These are phyloP conservation scores for Maudiozyma serrabonitensis DNA, from an alignment of 805 yeast genomes.

Conservation along the genomic window DNA sequence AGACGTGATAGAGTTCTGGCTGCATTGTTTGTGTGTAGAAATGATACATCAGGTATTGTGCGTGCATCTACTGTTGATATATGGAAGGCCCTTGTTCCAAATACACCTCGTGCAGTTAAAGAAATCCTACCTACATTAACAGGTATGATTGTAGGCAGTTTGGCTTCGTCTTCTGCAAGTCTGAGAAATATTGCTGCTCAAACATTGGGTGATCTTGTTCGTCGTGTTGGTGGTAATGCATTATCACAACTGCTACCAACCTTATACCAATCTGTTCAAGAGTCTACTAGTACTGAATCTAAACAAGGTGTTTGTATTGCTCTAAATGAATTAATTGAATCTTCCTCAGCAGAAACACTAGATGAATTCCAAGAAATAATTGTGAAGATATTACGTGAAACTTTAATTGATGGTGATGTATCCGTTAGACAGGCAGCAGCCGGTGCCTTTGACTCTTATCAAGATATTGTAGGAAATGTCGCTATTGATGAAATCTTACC, in stretches of 20 bases:
- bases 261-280: conserved; percentile 51
- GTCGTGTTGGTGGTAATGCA: conserved; percentile 86
- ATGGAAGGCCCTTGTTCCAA: conserved; percentile 94
- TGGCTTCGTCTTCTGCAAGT: conserved; percentile 72
- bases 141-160: conserved; percentile 63
- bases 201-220: conserved; percentile 88
- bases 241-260: conserved; percentile 79
- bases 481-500: conserved; percentile 90
- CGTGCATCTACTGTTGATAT: conserved; percentile 85
- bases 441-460: conserved; percentile 78
- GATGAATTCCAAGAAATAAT: conserved; percentile 56
- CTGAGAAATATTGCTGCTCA: conserved; percentile 86
- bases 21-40: conserved; percentile 85
- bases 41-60: conserved; percentile 80
- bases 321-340: conserved; percentile 69
- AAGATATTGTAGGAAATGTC: conserved; percentile 67
- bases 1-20: conserved; percentile 83
- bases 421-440: conserved; percentile 88
- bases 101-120: conserved; percentile 89
- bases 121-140: conserved; percentile 84
- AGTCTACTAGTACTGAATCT: conserved; percentile 64
- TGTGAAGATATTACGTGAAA: conserved; percentile 64
- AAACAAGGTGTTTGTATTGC: conserved; percentile 97
- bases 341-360: conserved; percentile 55
- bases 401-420: conserved; percentile 65